phyloP scores from a whole-genome alignment of 305 asterid genomes.

The Solanum hybrid region DNA sequence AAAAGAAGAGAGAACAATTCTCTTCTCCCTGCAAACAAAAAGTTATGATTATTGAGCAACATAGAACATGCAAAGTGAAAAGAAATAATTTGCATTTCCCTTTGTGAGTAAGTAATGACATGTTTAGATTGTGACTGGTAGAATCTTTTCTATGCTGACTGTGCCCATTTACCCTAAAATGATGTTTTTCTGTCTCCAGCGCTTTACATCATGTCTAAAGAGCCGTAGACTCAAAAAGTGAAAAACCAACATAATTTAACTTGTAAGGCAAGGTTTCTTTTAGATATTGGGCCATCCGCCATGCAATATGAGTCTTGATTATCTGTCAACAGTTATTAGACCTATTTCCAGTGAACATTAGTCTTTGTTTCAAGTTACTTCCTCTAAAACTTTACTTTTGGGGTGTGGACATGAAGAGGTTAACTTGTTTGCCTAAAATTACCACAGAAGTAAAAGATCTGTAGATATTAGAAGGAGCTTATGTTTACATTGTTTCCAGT shows the following conservation, averaged over 20 bases:
- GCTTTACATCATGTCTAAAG: background rate
- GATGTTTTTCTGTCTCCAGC: background rate
- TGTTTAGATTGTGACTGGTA: background rate
- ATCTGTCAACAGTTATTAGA: background rate
- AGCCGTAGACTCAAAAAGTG: background rate
- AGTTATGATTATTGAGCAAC: background rate
- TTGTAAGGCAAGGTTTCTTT: background rate
- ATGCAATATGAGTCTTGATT: background rate
- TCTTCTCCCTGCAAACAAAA: background rate
- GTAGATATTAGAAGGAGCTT: background rate
- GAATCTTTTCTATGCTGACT: background rate
- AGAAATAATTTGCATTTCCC: background rate
- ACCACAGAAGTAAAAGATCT: background rate
- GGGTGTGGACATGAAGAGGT: background rate
- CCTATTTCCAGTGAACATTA: background rate
- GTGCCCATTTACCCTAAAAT: background rate
- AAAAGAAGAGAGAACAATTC: conserved; percentile 1
- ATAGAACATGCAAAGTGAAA: background rate
- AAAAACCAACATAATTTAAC: background rate
- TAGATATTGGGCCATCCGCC: background rate
- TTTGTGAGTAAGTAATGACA: background rate
- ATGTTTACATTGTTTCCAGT: background rate
- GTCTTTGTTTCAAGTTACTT: background rate
- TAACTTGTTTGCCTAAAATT: background rate
- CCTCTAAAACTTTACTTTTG: background rate